Evolutionary conservation across 1,139 yeast genomes (phyloP), one percentile per base, ranked within the genome.

Genomic region (Protomyces gravidus): DNA sequence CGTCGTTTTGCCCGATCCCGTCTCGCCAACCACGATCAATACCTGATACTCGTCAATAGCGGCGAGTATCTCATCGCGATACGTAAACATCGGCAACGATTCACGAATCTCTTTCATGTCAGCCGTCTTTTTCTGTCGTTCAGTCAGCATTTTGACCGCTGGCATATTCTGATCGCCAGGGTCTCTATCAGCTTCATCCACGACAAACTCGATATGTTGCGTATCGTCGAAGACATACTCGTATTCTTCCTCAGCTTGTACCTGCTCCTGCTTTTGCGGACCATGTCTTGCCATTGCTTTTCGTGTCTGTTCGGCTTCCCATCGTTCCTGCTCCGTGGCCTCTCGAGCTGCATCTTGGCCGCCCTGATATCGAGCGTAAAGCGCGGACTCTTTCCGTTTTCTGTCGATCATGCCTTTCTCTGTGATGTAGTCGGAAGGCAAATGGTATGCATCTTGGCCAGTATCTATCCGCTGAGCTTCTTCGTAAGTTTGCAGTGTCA

Each of bases 1-100:
- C 0, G 98, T 92, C 0, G 98, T 92, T 68, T 92, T 92, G 67
- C 98, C 98, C 0, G 97, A 89, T 50, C 98, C 98, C 0, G 98
- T 92, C 70, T 92, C 97, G 62, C 98, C 98, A 36, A 92, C 96
- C 50, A 92, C 86, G 46, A 92, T 86, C 42, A 90, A 69, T 33
- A 90, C 85, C 68, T 89, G 96, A 67, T 86, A 81, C 15, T 79
- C 72, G 21, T 71, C 69, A 2, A 92, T 78, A 0, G 89, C 82
- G 0, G 78, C 76, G n/a, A 92, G 71, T 28, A 92, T 78, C 55
- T 81, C 77, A 1, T 79, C 75, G 59, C 89, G 76, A 72, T 81
- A 85, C 57, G 78, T 74, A 67, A 75, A 88, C 0, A 90, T 96
- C 0, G 98, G 98, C 23, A 92, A 73, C 0, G 89, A 81, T 65